A percentile compares a stretch with the other conserved stretches of the same genome.
Conservation (phyloP, 148 eudicot genomes). For the Linanthus parryae region DNA sequence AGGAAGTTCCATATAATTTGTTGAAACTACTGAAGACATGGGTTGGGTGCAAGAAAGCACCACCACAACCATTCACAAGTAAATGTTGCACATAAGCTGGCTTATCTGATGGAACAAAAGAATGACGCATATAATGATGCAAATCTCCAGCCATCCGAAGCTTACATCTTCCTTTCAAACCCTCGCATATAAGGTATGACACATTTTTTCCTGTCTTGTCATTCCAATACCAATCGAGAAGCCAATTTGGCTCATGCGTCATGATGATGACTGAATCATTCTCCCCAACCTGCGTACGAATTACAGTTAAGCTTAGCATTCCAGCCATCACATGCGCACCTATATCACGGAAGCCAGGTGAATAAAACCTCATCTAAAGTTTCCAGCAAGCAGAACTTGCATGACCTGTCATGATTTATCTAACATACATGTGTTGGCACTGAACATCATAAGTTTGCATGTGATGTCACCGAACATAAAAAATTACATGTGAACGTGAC, state of each 20-base stretch:
- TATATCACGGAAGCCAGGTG: no score
- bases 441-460: no score
- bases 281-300: conserved; percentile 54
- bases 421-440: no score
- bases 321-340: no score
- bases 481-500: no score
- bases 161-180: conserved; percentile 85
- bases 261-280: conserved; percentile 86
- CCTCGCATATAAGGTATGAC: conserved; percentile 64
- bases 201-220: conserved; percentile 77
- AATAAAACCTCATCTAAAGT: no score
- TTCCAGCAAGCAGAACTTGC: no score
- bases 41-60: conserved; percentile 99
- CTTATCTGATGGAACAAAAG: conserved; percentile 69
- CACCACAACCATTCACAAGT: conserved; percentile 96
- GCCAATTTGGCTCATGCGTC: conserved; percentile 99
- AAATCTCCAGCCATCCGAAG: conserved; percentile 95
- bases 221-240: conserved; percentile 97
- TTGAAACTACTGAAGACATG: conserved; percentile 79
- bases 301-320: neutral
- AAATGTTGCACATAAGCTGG: conserved; percentile 84
- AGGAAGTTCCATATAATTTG: conserved; percentile 47
- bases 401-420: no score
- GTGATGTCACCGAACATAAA: no score
- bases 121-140: conserved; percentile 98